These are phyloP conservation scores for Teunomyces pallodes DNA, from an alignment of 805 yeast genomes.

Conservation along the genomic window DNA sequence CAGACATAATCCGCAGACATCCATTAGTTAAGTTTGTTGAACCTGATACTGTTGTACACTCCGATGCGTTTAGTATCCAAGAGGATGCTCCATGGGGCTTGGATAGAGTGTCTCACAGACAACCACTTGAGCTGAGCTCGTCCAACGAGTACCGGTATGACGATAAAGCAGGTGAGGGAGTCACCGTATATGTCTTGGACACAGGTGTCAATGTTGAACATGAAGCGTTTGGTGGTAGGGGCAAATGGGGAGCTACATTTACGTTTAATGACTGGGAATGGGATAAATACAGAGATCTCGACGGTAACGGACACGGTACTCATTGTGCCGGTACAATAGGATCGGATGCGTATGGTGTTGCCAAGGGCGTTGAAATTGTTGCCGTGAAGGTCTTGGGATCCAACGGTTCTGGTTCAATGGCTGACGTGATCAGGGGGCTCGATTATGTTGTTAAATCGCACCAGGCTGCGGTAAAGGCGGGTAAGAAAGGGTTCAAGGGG, in stretches of 20 bases:
- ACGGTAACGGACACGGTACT: slow-evolving; percentile 94
- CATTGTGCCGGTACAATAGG: slow-evolving; percentile 97
- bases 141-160: slow-evolving; percentile 63
- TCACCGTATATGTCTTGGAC: slow-evolving; percentile 83
- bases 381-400: slow-evolving; percentile 83
- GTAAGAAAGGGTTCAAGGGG: slow-evolving; percentile 50
- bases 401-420: slow-evolving; percentile 80
- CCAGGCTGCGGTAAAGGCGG: slow-evolving; percentile 40
- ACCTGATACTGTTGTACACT: slow-evolving; percentile 40
- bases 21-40: no score
- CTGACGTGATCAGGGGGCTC: slow-evolving; percentile 82
- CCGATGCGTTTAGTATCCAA: slow-evolving; percentile 64
- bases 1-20: no score
- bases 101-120: slow-evolving; percentile 83
- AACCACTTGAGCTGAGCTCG: slow-evolving; percentile 61
- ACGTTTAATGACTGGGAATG: slow-evolving; percentile 50
- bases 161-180: slow-evolving; percentile 75
- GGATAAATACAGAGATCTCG: slow-evolving; percentile 49
- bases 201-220: slow-evolving; percentile 82
- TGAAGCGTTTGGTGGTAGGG: slow-evolving; percentile 79
- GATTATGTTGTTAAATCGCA: slow-evolving; percentile 80
- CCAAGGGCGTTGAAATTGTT: slow-evolving; percentile 73
- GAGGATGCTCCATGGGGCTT: slow-evolving; percentile 94
- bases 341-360: slow-evolving; percentile 76
- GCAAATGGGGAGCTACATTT: slow-evolving; percentile 80